Conservation (phyloP, 2,329 filamentous ascomycete species). For the Trichoderma semiorbis region DNA sequence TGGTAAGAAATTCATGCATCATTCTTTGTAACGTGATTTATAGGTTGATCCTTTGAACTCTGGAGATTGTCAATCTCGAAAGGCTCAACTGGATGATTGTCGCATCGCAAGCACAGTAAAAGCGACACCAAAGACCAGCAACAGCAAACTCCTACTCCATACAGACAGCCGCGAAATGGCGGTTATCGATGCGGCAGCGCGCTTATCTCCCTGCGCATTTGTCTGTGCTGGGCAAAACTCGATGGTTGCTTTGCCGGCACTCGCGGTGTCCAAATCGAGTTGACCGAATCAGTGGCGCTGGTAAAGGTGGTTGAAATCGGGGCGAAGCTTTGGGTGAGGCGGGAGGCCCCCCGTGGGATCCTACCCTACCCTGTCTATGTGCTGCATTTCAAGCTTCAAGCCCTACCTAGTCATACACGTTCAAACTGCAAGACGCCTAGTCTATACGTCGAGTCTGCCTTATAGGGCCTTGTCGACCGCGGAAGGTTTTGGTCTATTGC, state of each 20-base stretch:
- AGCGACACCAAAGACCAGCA: not conserved
- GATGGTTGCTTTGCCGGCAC: not conserved
- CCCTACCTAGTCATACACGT: not conserved
- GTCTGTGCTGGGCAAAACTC: not conserved
- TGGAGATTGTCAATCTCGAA: not conserved
- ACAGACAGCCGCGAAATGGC: not conserved
- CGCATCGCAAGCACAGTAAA: not conserved
- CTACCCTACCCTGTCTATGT: not conserved
- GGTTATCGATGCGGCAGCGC: conserved; percentile 12
- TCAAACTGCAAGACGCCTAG: not conserved
- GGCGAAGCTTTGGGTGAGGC: not conserved
- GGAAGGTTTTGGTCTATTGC: not conserved
- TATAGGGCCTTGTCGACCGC: not conserved
- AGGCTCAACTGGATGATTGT: not conserved
- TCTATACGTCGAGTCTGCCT: conserved; percentile 2
- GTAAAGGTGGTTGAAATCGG: not conserved
- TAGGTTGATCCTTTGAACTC: not conserved
- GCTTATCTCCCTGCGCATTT: not conserved
- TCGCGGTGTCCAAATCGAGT: conserved; percentile 13
- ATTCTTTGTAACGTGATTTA: not conserved
- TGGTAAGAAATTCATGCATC: too few relatives aligned
- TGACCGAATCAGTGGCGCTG: conserved; percentile 11
- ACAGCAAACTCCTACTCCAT: too few relatives aligned
- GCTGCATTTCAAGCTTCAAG: not conserved
- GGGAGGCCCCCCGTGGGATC: not conserved